These are phyloP conservation scores for Nothophoma quercina DNA, from an alignment of 2,329 filamentous ascomycete species.

Conservation along the genomic window DNA sequence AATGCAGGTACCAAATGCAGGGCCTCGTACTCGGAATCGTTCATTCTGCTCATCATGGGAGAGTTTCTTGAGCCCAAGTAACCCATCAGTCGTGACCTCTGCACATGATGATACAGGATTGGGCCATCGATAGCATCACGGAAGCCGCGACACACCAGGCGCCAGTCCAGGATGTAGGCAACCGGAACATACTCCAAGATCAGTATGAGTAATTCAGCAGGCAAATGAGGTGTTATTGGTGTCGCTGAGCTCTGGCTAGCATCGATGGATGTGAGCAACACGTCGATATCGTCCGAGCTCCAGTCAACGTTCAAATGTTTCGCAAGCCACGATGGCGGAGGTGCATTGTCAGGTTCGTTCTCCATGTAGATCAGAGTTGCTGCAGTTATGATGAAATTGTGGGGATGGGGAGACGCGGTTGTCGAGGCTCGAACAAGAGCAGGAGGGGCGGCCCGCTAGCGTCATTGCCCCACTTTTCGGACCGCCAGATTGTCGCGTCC, in stretches of 20 bases:
- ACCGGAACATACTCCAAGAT: slow-evolving; percentile 40
- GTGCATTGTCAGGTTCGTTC: not conserved
- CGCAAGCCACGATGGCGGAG: slow-evolving; percentile 31
- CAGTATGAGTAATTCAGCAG: slow-evolving; percentile 39
- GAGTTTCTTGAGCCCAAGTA: slow-evolving; percentile 22
- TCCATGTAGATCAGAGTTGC: not conserved
- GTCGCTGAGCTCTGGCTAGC: slow-evolving; percentile 30
- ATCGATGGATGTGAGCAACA: slow-evolving; percentile 39
- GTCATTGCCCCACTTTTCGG: not conserved
- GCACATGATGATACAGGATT: slow-evolving; percentile 33
- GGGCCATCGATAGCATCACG: slow-evolving; percentile 43
- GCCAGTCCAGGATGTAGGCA: slow-evolving; percentile 37
- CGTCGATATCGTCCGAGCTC: slow-evolving; percentile 34
- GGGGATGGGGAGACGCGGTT: not conserved
- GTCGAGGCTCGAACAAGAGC: no score
- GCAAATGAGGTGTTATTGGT: slow-evolving; percentile 28
- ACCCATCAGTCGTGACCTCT: slow-evolving; percentile 31
- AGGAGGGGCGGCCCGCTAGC: not conserved
- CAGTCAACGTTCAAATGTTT: slow-evolving; percentile 37
- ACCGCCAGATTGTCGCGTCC: not conserved
- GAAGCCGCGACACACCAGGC: slow-evolving; percentile 40
- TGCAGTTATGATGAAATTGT: slow-evolving; percentile 4
- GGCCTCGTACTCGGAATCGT: slow-evolving; percentile 24
- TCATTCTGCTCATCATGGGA: slow-evolving; percentile 8
- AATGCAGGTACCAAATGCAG: slow-evolving; percentile 26